Evolutionary conservation across 2,329 filamentous ascomycete species (phyloP), one percentile per base, ranked within the genome.

Genomic region (Xylaria sp.): DNA sequence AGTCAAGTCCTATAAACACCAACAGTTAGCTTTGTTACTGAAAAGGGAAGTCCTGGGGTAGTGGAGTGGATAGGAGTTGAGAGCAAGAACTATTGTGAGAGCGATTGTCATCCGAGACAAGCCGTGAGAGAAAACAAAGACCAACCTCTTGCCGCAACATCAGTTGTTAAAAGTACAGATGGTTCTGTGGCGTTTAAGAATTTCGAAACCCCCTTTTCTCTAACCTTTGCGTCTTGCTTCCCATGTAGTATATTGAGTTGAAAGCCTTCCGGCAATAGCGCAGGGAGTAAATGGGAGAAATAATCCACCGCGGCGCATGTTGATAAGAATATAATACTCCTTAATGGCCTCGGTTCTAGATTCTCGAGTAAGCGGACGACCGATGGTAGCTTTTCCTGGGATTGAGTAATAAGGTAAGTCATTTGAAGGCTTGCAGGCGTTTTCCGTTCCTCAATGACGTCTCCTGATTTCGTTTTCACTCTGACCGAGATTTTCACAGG

Each of bases 241-340:
- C 96, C 96, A 75, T 99, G 96, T 0, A 99, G 83, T 0, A 94
- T 91, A 7, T 97, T 86, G 2, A 97, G 81, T 0, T 87, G 82
- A 74, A 93, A 92, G 0, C 85, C 83, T 9, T 85, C 78, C 1
- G 91, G 91, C 0, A 99, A 81, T 5, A 97, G 81, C 1, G 85
- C 80, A 0, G 92, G 92, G 1, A 99, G 83, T 5, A 97, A 83
- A 72, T 93, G 87, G 67, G 94, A 89, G 77, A 97, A 96, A 80
- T 98, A 98, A 78, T 98, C 95, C 67, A 99, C 96, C 0, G 92
- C 92, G 36, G 94, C 94, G 77, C 96, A 97, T 1, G 95, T 97
- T 0, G 94, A 96, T 25, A 98, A 85, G 77, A 97, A 99, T 60
- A 97, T 85, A 61, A 99, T 97, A 36, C 89, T 91, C 75, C 94